These are phyloP conservation scores for Aspergillus nanangensis DNA, from an alignment of 495 filamentous ascomycete genomes.

Conservation along the genomic window DNA sequence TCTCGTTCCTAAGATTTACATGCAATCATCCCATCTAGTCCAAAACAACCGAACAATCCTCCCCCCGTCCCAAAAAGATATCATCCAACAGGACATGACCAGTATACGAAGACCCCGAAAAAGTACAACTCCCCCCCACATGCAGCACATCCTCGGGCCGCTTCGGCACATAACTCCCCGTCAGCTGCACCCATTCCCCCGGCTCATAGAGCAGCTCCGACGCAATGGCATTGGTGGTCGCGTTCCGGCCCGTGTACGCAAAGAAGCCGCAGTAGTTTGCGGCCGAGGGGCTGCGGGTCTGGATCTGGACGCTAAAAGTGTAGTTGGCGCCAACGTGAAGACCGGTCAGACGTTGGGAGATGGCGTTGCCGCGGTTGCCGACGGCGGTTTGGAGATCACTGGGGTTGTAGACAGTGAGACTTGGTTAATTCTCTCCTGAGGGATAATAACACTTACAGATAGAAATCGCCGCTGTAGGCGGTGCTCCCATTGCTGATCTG, in stretches of 20 bases:
- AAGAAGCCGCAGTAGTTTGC: constrained; percentile 17
- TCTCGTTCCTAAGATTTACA: too few relatives aligned
- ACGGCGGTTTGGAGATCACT: constrained; percentile 19
- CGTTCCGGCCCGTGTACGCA: constrained; percentile 17
- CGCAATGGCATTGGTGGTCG: constrained; percentile 12
- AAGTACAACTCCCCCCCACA: constrained; percentile 18
- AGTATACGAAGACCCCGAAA: constrained; percentile 15
- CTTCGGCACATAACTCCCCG: constrained; percentile 13
- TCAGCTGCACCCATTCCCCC: constrained; percentile 16
- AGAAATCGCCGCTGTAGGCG: constrained; percentile 20
- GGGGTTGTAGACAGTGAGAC: not conserved
- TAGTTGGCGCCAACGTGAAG: constrained; percentile 13
- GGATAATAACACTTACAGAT: constrained; percentile 11
- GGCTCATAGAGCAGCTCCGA: constrained; percentile 7
- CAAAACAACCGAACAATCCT: not conserved
- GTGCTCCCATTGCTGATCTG: constrained; percentile 15
- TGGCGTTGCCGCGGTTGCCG: constrained; percentile 17
- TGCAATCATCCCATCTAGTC: too few relatives aligned
- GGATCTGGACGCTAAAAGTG: constrained; percentile 13
- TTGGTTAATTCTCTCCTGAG: not conserved
- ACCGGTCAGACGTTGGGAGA: constrained; percentile 14
- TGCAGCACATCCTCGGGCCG: constrained; percentile 11
- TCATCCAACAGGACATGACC: constrained; percentile 18
- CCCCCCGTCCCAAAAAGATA: constrained; percentile 6
- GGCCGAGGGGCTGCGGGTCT: constrained; percentile 8